Base-by-base conservation (phyloP, 2,329 filamentous ascomycete species). In the Raffaelea albimanens region DNA sequence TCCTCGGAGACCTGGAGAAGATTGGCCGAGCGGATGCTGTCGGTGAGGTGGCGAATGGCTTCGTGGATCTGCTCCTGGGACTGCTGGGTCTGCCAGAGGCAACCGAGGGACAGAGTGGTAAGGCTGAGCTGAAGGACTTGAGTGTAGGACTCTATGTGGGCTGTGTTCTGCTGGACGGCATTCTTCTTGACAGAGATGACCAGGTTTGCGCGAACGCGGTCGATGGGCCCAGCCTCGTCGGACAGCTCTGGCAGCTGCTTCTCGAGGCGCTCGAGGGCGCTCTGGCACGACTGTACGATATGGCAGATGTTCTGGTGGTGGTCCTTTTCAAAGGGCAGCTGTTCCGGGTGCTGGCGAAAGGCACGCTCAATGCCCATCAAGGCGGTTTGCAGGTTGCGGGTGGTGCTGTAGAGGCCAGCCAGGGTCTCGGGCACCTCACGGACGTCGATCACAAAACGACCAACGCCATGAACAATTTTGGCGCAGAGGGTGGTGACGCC, bases 51-150 rank as follows among this genome's bases (percentile, higher is more conserved):
- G 10, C 38, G 38, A 18, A 47, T 22, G 21, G 21, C 29, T 5
- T 31, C 25, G 19, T 22, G 33, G n/a, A 47, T 34, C 29, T 47
- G 31, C 11, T 29, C 39, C 23, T 41, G 45, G 23, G 19, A 39
- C 9, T 23, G n/a, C 23, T 47, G 36, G 20, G 45, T 33, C 10
- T 18, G 16, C 40, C 45, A 43, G 10, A 36, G 18, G 4, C n/a
- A 40, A n/a, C 25, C 20, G 19, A 43, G 40, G 29, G 40, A 39
- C 19, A 43, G 29, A 29, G 40, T 47, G 11, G 34, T 39, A 25
- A 43, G 16, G 29, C 45, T 47, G 22, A 47, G 45, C 29, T 47
- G 45, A 18, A 47, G 45, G 16, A 47, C 40, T 16, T 43, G 22
- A 10, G 23, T 47, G 21, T 47, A 47, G 40, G 29, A 43, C 25